Conservation (phyloP, 805 yeast genomes). For the Yamadazyma phyllophila region DNA sequence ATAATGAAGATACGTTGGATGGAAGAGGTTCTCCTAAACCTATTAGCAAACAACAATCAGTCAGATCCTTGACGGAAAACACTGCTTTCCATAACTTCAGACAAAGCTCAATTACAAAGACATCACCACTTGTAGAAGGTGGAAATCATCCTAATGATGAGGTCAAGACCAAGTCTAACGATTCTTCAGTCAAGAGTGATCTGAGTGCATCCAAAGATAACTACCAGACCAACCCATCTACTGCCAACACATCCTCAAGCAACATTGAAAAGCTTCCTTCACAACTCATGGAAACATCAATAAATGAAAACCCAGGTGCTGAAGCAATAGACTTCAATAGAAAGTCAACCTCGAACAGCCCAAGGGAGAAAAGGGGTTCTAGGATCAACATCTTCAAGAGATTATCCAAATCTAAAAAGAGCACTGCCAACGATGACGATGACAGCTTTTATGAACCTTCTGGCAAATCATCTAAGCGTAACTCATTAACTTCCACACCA, state of each 20-base stretch:
- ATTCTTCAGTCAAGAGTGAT: constrained; percentile 16
- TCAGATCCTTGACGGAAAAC: constrained; percentile 30
- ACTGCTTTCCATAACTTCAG: constrained; percentile 38
- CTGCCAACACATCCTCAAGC: constrained; percentile 17
- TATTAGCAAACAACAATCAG: constrained; percentile 17
- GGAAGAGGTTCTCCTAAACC: constrained; percentile 8
- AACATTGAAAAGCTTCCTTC: constrained; percentile 4
- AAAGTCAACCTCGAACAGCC: not conserved
- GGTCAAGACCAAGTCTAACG: constrained; percentile 6
- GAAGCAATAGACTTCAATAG: not conserved
- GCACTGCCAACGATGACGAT: constrained; percentile 10
- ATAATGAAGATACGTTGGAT: constrained; percentile 10
- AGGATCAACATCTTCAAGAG: constrained; percentile 31
- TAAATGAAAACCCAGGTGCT: not conserved
- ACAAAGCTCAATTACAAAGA: constrained; percentile 3
- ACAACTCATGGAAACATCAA: not conserved
- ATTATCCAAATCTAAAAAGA: constrained; percentile 29
- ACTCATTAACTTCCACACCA: constrained; percentile 11
- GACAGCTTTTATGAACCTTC: constrained; percentile 11
- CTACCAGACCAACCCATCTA: constrained; percentile 16
- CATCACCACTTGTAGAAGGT: constrained; percentile 3
- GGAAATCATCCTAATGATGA: not conserved
- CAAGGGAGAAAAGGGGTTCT: constrained; percentile 17
- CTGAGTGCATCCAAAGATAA: constrained; percentile 12
- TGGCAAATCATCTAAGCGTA: constrained; percentile 13